Base-by-base conservation (phyloP, 1,139 yeast genomes). In the Yamadazyma dushanensis region DNA sequence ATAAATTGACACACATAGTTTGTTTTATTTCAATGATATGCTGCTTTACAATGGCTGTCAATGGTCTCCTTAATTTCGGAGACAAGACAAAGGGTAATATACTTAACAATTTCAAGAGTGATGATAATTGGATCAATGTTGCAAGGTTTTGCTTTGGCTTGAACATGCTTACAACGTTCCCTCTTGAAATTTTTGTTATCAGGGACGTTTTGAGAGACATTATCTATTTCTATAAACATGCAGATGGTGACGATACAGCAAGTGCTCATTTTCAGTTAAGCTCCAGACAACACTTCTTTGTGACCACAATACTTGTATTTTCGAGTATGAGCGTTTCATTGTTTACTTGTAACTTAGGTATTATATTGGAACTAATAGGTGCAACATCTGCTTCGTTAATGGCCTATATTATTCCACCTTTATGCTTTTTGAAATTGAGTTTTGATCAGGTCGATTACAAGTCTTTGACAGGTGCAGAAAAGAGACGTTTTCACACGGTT, bases 161-260 rank as follows among this genome's bases (percentile, higher is more conserved):
- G 50, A 90, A 90, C 53, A 90, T 90, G 97, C 70, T 90, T 41
- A 90, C 97, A 0, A 90, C 97, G 0, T 80, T 88, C 49, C 97
- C 97, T 0, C 61, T 90, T 34, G 97, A 90, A 56, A 76, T 90
- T 0, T 89, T 89, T 56, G 97, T 90, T 4, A 80, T 94, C 25
- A 66, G 97, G 46, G 96, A 90, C 49, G 96, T 89, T 1, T 57
- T 86, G 16, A 74, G 80, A 47, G 95, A 87, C 51, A 65, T 83
- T 37, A 65, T 83, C 17, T 49, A 59, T 28, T 47, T 44, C 26
- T 35, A 29, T 17, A 50, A 60, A 5, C 47, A 51, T 17, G 46
- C 47, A 16, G 54, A 53, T 3, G 56, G 47, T n/a, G 42, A 42
- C n/a, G 44, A 38, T 1, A 48, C 45, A 13, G 56, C 57, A 33